Evolutionary conservation across 179 eudicot genomes (phyloP).

Genomic region (Spergularia azorica): DNA sequence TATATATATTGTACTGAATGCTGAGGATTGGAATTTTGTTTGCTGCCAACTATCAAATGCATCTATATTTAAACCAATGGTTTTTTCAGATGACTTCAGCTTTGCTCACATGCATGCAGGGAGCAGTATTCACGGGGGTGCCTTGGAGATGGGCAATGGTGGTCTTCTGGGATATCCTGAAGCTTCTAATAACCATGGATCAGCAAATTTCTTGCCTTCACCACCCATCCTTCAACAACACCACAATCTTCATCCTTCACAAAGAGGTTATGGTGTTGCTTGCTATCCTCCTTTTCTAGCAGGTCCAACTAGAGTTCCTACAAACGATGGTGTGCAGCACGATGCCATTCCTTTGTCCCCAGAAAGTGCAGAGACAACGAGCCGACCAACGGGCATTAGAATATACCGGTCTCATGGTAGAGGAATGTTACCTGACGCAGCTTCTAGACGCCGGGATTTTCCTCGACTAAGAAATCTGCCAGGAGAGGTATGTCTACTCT

Average conservation of each 20-base stretch:
- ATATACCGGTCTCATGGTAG: constrained; percentile 64
- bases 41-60: neutral
- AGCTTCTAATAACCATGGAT: constrained; percentile 45
- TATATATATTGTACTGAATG: neutral
- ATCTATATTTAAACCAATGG: neutral
- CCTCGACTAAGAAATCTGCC: constrained; percentile 71
- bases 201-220: constrained; percentile 51
- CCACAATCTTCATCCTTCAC: constrained; percentile 53
- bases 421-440: constrained; percentile 46
- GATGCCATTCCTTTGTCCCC: constrained; percentile 41
- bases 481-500: constrained; percentile 56
- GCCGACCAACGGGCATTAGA: constrained; percentile 61
- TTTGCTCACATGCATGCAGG: constrained; percentile 38
- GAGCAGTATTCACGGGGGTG: constrained; percentile 42
- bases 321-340: constrained; percentile 40
- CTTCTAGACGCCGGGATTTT: constrained; percentile 63
- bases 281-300: constrained; percentile 54
- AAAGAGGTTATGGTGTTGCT: constrained; percentile 50
- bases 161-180: constrained; percentile 60
- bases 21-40: neutral
- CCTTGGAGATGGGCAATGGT: constrained; percentile 51
- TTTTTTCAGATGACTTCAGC: constrained; percentile 2
- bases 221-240: constrained; percentile 58
- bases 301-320: constrained; percentile 52
- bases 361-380: constrained; percentile 47